Conservation (phyloP, 371 early-diverging fungal species). For the Blakeslea trispora region DNA sequence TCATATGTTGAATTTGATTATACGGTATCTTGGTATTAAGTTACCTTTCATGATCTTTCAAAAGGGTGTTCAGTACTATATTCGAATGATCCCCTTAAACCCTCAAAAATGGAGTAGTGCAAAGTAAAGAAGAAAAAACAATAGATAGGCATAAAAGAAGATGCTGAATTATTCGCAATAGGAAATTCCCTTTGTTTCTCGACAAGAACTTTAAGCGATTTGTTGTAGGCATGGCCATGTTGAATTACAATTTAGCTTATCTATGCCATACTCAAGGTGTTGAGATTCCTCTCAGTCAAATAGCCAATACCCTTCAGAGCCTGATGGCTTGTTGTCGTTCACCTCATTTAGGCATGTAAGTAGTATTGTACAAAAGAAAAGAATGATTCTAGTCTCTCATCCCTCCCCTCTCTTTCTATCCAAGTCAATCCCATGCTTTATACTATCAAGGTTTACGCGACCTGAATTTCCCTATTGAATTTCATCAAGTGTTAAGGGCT, state of each 20-base stretch:
- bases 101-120: conserved; percentile 21
- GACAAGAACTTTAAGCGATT: conserved; percentile 59
- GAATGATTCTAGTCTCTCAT: too few species aligned
- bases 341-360: conserved; percentile 63
- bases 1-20: conserved; percentile 77
- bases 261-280: conserved; percentile 85
- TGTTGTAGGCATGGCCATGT: conserved; percentile 76
- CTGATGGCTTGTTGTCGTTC: conserved; percentile 71
- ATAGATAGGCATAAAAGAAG: too few species aligned
- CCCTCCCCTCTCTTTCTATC: too few species aligned
- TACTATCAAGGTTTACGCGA: conserved; percentile 31
- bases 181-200: conserved; percentile 68
- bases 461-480: conserved; percentile 35
- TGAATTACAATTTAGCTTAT: conserved; percentile 85
- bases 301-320: conserved; percentile 73
- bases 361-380: too few species aligned
- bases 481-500: conserved; percentile 40
- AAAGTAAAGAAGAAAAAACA: conserved; percentile 28
- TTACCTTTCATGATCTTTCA: conserved; percentile 70
- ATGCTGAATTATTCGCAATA: too few species aligned
- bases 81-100: conserved; percentile 26
- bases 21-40: conserved; percentile 76
- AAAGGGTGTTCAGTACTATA: conserved; percentile 57
- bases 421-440: conserved; percentile 46
- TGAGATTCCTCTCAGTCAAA: conserved; percentile 58